A percentile compares a stretch with the other conserved stretches of the same genome.
Conservation (phyloP, 1,284 basidiomycete genomes). For the Agroathelia rolfsii region DNA sequence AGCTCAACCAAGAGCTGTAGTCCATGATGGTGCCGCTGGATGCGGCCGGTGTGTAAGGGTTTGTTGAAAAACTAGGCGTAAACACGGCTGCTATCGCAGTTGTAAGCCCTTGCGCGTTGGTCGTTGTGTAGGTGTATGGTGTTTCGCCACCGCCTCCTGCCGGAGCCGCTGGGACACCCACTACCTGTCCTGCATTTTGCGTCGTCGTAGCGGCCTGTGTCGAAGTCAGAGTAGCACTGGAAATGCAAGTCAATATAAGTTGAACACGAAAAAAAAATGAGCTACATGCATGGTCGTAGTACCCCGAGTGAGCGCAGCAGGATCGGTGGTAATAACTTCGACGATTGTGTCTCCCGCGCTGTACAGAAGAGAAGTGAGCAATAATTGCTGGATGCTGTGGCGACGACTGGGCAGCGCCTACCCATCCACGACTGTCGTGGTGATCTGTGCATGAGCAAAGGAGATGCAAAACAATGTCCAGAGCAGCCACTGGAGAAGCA, state of each 20-base stretch:
- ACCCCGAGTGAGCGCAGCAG: conserved; percentile 25
- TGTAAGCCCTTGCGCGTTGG: conserved; percentile 44
- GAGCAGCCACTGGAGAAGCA: too few relatives aligned
- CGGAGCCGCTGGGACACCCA: conserved; percentile 12
- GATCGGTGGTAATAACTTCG: conserved; percentile 37
- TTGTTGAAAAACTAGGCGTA: conserved; percentile 50
- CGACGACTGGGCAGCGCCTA: too few relatives aligned
- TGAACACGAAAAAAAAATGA: conserved; percentile 2
- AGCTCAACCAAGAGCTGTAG: conserved; percentile 42
- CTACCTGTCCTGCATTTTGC: conserved; percentile 11
- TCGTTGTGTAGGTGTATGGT: conserved; percentile 50
- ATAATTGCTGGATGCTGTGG: too few relatives aligned
- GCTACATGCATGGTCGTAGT: conserved; percentile 38
- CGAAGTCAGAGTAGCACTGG: conserved; percentile 14
- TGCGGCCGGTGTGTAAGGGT: conserved; percentile 27
- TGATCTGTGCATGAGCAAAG: too few relatives aligned
- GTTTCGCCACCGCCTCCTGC: conserved; percentile 38
- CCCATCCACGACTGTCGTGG: too few relatives aligned
- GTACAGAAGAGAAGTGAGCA: conserved; percentile 5
- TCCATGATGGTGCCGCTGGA: conserved; percentile 41
- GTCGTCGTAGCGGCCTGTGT: conserved; percentile 17
- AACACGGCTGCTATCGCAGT: conserved; percentile 37
- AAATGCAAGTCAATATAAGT: conserved; percentile 7
- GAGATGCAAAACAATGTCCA: too few relatives aligned
- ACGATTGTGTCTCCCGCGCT: conserved; percentile 48